A percentile compares a stretch with the other conserved stretches of the same genome.
These are phyloP conservation scores for Sanghuangporus baumii DNA, from an alignment of 1,284 basidiomycete genomes.

Conservation along the genomic window DNA sequence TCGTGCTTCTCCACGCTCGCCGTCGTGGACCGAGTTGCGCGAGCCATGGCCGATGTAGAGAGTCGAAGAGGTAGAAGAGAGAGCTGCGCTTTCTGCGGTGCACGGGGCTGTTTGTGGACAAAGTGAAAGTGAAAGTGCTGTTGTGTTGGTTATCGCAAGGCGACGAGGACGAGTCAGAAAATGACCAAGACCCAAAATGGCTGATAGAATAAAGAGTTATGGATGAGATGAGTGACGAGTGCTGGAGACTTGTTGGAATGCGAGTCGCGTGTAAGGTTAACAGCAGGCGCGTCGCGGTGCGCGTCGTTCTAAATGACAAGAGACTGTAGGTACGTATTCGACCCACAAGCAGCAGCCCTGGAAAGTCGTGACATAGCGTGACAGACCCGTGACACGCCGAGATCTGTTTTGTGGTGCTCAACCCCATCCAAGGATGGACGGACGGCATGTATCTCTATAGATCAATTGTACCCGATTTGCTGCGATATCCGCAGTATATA, in stretches of 20 bases:
- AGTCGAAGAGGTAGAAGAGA: neutral
- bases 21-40: slow-evolving; percentile 61
- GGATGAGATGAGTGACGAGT: neutral
- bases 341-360: neutral
- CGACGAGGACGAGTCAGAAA: neutral
- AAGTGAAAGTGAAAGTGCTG: neutral
- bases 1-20: slow-evolving; percentile 35
- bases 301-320: neutral
- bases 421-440: neutral
- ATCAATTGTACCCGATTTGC: neutral
- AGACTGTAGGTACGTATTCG: too few species aligned
- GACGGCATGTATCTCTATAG: neutral
- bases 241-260: neutral
- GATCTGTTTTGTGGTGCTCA: neutral
- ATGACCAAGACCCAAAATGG: neutral
- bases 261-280: neutral
- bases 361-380: neutral
- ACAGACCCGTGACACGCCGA: neutral
- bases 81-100: neutral
- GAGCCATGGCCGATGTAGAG: slow-evolving; percentile 43
- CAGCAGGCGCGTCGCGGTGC: slow-evolving; percentile 11
- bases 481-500: neutral
- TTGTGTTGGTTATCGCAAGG: neutral
- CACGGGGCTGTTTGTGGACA: neutral
- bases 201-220: neutral